Evolutionary conservation across 192 early-diverging fungal genomes (phyloP), one percentile per base, ranked within the genome.

Genomic region (Radiomyces spectabilis): DNA sequence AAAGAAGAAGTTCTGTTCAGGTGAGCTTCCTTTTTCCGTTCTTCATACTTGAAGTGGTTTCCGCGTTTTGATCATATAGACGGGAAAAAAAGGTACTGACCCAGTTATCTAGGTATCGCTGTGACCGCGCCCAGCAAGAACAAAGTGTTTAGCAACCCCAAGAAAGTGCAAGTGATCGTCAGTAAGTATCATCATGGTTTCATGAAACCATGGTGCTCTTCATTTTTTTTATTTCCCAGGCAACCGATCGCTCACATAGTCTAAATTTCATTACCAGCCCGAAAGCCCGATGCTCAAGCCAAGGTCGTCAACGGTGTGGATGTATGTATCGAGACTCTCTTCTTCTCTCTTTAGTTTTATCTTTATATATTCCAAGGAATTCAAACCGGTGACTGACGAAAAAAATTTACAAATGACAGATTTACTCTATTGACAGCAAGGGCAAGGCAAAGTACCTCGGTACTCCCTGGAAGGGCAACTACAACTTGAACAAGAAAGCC

Each of bases 1-100:
- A 9, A 42, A 41, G 12, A 59, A 66, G 45, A 66, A 66, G 45
- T 66, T 66, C 31, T 66, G 64, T 50, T 51, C 57, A 33, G 64
- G 64, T 61, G 53, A 31, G 40, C 1, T 34, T 21, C 19, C 16
- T 10, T 35, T 49, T 18, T 2, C 21, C 33, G 25, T 22, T 29
- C 1, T 48, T 39, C 26, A 48, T 27, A 10, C 7, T 9, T 43
- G 10, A 9, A 21, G 9, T 15, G 13, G 29, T 47, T 41, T 37
- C 19, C n/a, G 35, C 19, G 35, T 19, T 16, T 52, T 52, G 2
- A 22, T 24, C 22, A 40, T 40, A 40, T 37, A 9, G 21, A 26
- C 5, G 2, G 6, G 7, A 35, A 26, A 52, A 22, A 0, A 13
- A 52, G 6, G 29, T 0, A 37, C 13, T 18, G 0, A 35, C 21